Evolutionary conservation across 495 filamentous ascomycete species (phyloP), one percentile per base, ranked within the genome.

Genomic region (Aspergillus sclerotioniger): DNA sequence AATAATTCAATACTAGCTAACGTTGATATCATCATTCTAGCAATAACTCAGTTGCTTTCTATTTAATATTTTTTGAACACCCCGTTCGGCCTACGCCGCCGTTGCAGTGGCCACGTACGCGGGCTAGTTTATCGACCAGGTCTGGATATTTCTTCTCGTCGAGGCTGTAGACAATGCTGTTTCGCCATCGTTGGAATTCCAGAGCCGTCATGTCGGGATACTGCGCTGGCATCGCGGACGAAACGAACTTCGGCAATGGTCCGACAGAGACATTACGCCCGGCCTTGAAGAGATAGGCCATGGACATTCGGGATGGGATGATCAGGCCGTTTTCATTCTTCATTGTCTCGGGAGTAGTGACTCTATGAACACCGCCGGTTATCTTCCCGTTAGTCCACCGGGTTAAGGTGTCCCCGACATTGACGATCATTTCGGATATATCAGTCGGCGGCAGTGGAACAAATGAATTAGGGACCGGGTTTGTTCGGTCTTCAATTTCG

Each of bases 321-420:
- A 20, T 39, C 21, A 49, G 12, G 8, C 17, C 43, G 16, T 35
- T 17, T 13, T 33, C 29, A 3, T 41, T 17, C 21, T 53, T 29
- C 20, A 33, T n/a, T 4, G 21, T 17, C 6, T 20, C 12, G 12
- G 57, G 49, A 3, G 16, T 8, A 8, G 19, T 46, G 9, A 81
- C 76, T 10, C 72, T 74, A 57, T 80, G 76, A n/a, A 78, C 63
- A 6, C 75, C 77, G n/a, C 71, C 76, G 56, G 69, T 71, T 13
- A 78, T 51, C n/a, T 64, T 64, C 47, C 76, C 78, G 41, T 69
- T 69, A 20, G 50, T 62, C 62, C 52, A 60, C 3, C 62, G 59
- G 17, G 29, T 21, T 1, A 67, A 54, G n/a, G 51, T 45, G 33
- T 65, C 62, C 2, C 60, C 56, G 9, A 65, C 41, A 41, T 82